A percentile compares a stretch with the other conserved stretches of the same genome.
Conservation (phyloP, 192 early-diverging fungal species). For the Phlyctochytrium bullatum region DNA sequence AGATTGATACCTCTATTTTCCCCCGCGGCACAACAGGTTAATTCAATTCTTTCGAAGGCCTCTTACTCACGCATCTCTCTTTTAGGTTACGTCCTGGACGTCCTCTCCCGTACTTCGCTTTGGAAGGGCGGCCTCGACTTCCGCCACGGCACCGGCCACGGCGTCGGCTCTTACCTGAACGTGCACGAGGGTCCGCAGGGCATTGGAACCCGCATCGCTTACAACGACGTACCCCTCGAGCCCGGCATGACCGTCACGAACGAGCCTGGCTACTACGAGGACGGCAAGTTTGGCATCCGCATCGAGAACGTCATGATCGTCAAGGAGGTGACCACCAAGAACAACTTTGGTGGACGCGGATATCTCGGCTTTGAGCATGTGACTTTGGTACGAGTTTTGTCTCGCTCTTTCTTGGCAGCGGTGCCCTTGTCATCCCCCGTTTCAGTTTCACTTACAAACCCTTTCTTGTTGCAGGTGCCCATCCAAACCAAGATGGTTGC, state of each 20-base stretch:
- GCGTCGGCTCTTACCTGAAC: conserved; percentile 93
- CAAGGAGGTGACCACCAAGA: conserved; percentile 62
- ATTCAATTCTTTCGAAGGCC: conserved; percentile 3
- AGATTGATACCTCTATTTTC: conserved; percentile 85
- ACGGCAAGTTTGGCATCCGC: conserved; percentile 94
- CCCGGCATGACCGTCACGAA: conserved; percentile 96
- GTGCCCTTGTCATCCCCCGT: too few species aligned
- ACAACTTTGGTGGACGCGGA: conserved; percentile 82
- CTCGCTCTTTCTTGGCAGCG: too few species aligned
- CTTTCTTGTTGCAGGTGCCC: too few species aligned
- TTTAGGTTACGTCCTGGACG: conserved; percentile 91
- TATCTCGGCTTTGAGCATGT: conserved; percentile 91
- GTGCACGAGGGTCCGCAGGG: conserved; percentile 95
- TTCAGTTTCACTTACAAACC: too few species aligned
- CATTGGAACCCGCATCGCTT: conserved; percentile 73
- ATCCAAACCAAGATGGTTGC: conserved; percentile 85
- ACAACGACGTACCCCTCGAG: conserved; percentile 73
- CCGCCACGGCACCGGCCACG: conserved; percentile 97
- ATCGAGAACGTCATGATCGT: conserved; percentile 94
- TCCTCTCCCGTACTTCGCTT: conserved; percentile 78
- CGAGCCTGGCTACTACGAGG: conserved; percentile 97
- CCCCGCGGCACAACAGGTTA: conserved; percentile 73
- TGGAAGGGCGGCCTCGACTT: conserved; percentile 94
- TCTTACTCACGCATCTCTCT: conserved; percentile 35
- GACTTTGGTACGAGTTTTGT: too few species aligned